Evolutionary conservation across 495 filamentous ascomycete genomes (phyloP).

Genomic region (Chaetomium tenue): DNA sequence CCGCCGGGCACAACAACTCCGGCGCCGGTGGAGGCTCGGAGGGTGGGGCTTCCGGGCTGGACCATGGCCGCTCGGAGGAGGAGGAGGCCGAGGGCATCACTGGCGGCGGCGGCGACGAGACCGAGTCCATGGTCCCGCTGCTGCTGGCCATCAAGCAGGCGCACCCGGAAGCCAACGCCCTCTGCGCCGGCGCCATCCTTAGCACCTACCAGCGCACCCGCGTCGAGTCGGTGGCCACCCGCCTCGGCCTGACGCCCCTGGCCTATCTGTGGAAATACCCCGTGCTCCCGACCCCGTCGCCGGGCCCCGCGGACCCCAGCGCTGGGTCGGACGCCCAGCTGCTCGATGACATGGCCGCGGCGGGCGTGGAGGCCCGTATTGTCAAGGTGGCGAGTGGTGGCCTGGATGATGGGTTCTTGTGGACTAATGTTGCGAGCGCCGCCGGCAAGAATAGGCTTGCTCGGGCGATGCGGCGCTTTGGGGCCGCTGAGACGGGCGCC

Average conservation of each 20-base stretch:
- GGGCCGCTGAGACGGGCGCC: slow-evolving; percentile 60
- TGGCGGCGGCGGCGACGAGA: slow-evolving; percentile 81
- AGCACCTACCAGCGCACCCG: slow-evolving; percentile 93
- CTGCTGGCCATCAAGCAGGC: slow-evolving; percentile 58
- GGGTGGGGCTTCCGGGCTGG: slow-evolving; percentile 3
- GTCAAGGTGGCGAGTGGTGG: slow-evolving; percentile 94
- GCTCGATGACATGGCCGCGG: slow-evolving; percentile 75
- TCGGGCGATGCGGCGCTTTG: slow-evolving; percentile 67
- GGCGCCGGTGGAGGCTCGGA: slow-evolving; percentile 1
- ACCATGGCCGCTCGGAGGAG: background rate
- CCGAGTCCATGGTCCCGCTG: slow-evolving; percentile 77
- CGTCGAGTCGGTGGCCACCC: slow-evolving; percentile 79
- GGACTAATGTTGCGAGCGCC: slow-evolving; percentile 69
- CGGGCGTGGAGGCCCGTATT: slow-evolving; percentile 77
- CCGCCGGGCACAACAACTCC: background rate
- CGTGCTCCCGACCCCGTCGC: slow-evolving; percentile 50
- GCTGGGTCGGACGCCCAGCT: slow-evolving; percentile 50
- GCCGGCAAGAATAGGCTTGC: slow-evolving; percentile 54
- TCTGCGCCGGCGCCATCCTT: slow-evolving; percentile 88
- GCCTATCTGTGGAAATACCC: slow-evolving; percentile 91
- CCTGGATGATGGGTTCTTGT: slow-evolving; percentile 75
- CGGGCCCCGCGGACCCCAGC: slow-evolving; percentile 26
- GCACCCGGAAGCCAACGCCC: slow-evolving; percentile 76
- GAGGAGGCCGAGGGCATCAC: background rate
- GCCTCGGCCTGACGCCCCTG: slow-evolving; percentile 75